phyloP scores from a whole-genome alignment of 768 basidiomycete species.

The Neoboletus subvelutipes region DNA sequence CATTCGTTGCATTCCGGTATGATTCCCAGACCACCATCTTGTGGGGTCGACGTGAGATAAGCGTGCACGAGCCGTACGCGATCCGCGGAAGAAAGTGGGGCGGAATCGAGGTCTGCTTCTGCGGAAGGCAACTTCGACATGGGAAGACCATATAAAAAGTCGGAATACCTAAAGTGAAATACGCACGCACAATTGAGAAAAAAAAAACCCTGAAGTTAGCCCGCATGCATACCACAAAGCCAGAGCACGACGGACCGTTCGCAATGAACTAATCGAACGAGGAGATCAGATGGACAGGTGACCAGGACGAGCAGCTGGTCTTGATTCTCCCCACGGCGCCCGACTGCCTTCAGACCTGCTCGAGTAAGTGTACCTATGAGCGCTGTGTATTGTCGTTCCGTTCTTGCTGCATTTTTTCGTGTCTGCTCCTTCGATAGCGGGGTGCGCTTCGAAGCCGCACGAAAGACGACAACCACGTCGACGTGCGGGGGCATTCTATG shows the following conservation, averaged over 20 bases:
- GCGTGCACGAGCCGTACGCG: constrained; percentile 76
- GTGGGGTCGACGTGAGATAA: constrained; percentile 63
- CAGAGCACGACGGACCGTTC: constrained; percentile 60
- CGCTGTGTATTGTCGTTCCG: constrained; percentile 65
- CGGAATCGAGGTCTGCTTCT: constrained; percentile 43
- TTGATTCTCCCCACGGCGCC: constrained; percentile 71
- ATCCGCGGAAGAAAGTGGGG: constrained; percentile 64
- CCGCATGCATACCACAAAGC: neutral
- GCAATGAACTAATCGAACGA: constrained; percentile 63
- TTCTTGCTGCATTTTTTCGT: constrained; percentile 59
- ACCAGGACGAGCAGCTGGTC: constrained; percentile 80
- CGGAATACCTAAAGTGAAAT: constrained; percentile 52
- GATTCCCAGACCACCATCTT: constrained; percentile 86
- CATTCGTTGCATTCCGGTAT: constrained; percentile 69
- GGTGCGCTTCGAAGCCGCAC: constrained; percentile 39
- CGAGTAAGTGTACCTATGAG: constrained; percentile 60
- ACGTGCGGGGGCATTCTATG: constrained; percentile 52
- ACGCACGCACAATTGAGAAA: neutral
- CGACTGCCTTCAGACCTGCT: constrained; percentile 69
- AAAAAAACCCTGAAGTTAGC: neutral
- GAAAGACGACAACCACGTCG: constrained; percentile 75
- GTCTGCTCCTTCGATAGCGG: constrained; percentile 60
- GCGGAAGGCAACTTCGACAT: constrained; percentile 44
- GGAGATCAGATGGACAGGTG: constrained; percentile 57
- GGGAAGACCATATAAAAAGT: constrained; percentile 76